A percentile compares a stretch with the other conserved stretches of the same genome.
Evolutionary conservation across 139 green algal species (phyloP).

Genomic region (Desmodesmus armatus): DNA sequence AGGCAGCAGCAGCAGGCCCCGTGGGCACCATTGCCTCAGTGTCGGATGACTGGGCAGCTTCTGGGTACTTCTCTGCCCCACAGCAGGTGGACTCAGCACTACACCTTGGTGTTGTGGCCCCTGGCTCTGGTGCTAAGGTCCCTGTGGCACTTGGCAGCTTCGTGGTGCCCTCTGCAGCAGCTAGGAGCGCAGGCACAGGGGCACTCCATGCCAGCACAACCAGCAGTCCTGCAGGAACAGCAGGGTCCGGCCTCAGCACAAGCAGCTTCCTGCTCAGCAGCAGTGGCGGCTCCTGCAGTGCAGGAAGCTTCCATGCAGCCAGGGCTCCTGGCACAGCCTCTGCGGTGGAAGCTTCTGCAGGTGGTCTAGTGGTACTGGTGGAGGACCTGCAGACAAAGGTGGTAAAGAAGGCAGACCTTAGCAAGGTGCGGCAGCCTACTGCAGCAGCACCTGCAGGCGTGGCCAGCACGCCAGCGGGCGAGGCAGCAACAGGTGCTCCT

Average conservation of each 20-base stretch:
- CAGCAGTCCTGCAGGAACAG: neutral
- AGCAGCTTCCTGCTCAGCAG: neutral
- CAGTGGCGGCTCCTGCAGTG: neutral
- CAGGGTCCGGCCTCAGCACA: neutral
- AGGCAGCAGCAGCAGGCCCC: neutral
- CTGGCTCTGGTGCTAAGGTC: slow-evolving; percentile 53
- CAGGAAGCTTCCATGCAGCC: neutral
- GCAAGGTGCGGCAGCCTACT: slow-evolving; percentile 4
- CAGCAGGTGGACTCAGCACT: slow-evolving; percentile 57
- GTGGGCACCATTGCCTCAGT: neutral
- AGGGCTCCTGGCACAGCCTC: neutral
- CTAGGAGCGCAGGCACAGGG: neutral
- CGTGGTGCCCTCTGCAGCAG: neutral
- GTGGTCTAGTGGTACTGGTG: slow-evolving; percentile 32
- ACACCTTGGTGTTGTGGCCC: slow-evolving; percentile 63
- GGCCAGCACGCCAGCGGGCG: neutral
- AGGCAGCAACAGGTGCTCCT: neutral
- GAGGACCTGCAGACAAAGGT: slow-evolving; percentile 50
- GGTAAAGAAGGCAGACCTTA: slow-evolving; percentile 5
- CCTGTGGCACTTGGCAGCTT: slow-evolving; percentile 60
- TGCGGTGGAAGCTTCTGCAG: neutral
- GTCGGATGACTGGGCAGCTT: slow-evolving; percentile 19
- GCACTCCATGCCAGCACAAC: neutral
- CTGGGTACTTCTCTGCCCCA: slow-evolving; percentile 46
- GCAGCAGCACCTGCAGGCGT: neutral